Evolutionary conservation across 2,329 filamentous ascomycete genomes (phyloP).

Genomic region (Fusarium penzigii): DNA sequence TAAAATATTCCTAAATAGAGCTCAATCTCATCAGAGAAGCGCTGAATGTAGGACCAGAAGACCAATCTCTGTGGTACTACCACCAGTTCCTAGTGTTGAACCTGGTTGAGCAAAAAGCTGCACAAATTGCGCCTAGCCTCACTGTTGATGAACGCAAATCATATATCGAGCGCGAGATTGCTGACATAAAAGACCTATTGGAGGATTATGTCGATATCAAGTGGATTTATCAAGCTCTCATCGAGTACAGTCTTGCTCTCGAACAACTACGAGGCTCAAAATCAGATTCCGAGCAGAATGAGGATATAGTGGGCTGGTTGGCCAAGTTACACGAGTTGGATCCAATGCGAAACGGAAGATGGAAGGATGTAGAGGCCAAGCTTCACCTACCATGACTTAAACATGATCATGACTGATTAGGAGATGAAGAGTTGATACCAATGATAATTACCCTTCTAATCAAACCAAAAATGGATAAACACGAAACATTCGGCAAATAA

Average conservation of each 20-base stretch:
- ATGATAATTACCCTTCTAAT: no score
- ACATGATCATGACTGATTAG: not conserved
- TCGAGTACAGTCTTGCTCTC: slow-evolving; percentile 70
- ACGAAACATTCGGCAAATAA: no score
- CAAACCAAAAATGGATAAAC: no score
- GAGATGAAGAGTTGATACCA: no score
- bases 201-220: slow-evolving; percentile 64
- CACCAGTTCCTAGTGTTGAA: slow-evolving; percentile 83
- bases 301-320: slow-evolving; percentile 60
- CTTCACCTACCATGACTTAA: slow-evolving; percentile 22
- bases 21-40: slow-evolving; percentile 74
- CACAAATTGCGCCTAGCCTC: slow-evolving; percentile 65
- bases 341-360: slow-evolving; percentile 71
- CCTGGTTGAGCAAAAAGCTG: slow-evolving; percentile 52
- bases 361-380: slow-evolving; percentile 66
- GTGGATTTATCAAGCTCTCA: slow-evolving; percentile 85
- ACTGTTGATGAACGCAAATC: slow-evolving; percentile 59
- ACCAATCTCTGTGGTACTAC: slow-evolving; percentile 97
- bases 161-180: slow-evolving; percentile 71
- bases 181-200: slow-evolving; percentile 68
- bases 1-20: slow-evolving; percentile 49
- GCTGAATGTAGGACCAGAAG: slow-evolving; percentile 85
- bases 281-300: slow-evolving; percentile 41
- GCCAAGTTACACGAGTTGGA: slow-evolving; percentile 68
- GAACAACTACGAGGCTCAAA: slow-evolving; percentile 51